A percentile compares a stretch with the other conserved stretches of the same genome.
phyloP scores from a whole-genome alignment of 2,329 filamentous ascomycete species.

The Thermothelomyces thermophilus region DNA sequence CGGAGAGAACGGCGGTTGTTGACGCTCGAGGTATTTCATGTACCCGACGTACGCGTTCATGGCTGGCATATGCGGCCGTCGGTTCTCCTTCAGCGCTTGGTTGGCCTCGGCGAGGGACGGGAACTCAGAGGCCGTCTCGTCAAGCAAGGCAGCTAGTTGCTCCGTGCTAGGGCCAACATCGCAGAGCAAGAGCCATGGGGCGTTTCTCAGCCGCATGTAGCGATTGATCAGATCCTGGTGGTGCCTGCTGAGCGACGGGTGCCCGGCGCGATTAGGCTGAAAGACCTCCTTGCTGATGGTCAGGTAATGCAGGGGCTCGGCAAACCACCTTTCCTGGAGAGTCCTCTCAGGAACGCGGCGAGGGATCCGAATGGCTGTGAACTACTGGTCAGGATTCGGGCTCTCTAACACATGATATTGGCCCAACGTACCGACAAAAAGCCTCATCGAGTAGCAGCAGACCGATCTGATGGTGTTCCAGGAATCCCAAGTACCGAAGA shows the following conservation, averaged over 20 bases:
- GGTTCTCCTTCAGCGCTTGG: constrained; percentile 36
- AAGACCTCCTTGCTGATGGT: constrained; percentile 50
- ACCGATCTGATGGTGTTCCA: constrained; percentile 84
- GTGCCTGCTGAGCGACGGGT: constrained; percentile 53
- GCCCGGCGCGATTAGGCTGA: constrained; percentile 53
- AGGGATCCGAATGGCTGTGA: constrained; percentile 52
- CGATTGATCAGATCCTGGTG: constrained; percentile 56
- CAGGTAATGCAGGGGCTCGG: constrained; percentile 59
- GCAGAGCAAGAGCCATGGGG: constrained; percentile 57
- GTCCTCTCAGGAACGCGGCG: constrained; percentile 51
- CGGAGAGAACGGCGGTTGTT: constrained; percentile 58
- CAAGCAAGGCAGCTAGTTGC: constrained; percentile 29
- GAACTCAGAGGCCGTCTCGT: constrained; percentile 42
- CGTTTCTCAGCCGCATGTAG: constrained; percentile 58
- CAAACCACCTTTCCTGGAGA: constrained; percentile 61
- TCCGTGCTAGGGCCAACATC: constrained; percentile 48
- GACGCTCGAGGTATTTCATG: constrained; percentile 73
- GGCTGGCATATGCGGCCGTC: constrained; percentile 32
- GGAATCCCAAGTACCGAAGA: constrained; percentile 82
- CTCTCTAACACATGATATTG: not conserved
- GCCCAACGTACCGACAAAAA: constrained; percentile 69
- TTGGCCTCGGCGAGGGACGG: constrained; percentile 65
- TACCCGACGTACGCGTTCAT: constrained; percentile 61
- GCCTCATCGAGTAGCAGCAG: constrained; percentile 75
- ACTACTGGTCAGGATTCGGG: not conserved